These are phyloP conservation scores for Crepidotus variabilis DNA, from an alignment of 768 basidiomycete genomes.

Conservation along the genomic window DNA sequence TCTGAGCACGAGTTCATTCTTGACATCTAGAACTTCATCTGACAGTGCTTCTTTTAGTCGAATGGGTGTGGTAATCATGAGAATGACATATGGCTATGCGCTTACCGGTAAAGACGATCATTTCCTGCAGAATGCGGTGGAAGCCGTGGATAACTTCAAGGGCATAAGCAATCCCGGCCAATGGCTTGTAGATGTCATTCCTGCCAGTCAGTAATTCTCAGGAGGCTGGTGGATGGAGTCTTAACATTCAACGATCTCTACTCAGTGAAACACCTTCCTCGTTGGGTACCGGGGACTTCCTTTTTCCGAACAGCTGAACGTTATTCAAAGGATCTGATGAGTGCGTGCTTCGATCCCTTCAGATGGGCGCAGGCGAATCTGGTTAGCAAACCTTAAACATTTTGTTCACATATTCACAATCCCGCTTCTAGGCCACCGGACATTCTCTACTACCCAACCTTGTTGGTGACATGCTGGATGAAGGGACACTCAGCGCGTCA, in stretches of 20 bases:
- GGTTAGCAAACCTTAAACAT: constrained; percentile 19
- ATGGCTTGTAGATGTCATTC: constrained; percentile 43
- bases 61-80: constrained; percentile 31
- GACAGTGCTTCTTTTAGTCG: neutral
- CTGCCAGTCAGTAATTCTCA: constrained; percentile 28
- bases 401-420: neutral
- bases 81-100: constrained; percentile 33
- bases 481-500: constrained; percentile 18
- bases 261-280: constrained; percentile 38
- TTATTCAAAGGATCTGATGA: constrained; percentile 37
- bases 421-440: neutral
- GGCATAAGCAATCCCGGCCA: constrained; percentile 31
- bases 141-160: constrained; percentile 29
- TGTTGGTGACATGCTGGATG: constrained; percentile 23
- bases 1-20: neutral
- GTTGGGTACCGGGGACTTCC: constrained; percentile 49
- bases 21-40: neutral
- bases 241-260: neutral
- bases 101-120: constrained; percentile 30
- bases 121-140: constrained; percentile 29
- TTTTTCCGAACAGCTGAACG: constrained; percentile 41
- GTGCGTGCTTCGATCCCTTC: constrained; percentile 39
- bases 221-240: neutral
- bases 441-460: constrained; percentile 14
- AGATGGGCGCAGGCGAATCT: constrained; percentile 34